Evolutionary conservation across 176 grass and related monocot species (phyloP).

Genomic region (Triticum dicoccoides): DNA sequence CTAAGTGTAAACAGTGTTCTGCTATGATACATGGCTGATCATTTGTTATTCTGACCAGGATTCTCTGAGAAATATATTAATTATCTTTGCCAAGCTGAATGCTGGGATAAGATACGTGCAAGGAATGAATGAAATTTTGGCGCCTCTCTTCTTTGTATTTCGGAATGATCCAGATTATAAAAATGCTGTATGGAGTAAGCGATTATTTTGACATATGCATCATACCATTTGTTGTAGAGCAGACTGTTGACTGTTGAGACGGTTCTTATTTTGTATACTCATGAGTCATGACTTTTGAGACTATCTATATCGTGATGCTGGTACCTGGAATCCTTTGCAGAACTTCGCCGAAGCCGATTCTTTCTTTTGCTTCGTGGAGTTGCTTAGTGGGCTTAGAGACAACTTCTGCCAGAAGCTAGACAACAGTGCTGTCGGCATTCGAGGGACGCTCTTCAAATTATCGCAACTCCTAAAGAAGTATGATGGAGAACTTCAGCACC

Average conservation of each 20-base stretch:
- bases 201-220: slow-evolving; percentile 9
- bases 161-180: slow-evolving; percentile 71
- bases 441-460: slow-evolving; percentile 70
- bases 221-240: background rate
- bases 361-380: slow-evolving; percentile 83
- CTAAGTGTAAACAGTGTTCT: slow-evolving; percentile 26
- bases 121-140: slow-evolving; percentile 96
- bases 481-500: slow-evolving; percentile 67
- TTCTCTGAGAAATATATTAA: slow-evolving; percentile 60
- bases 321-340: slow-evolving; percentile 31
- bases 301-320: background rate
- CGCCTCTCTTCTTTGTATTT: slow-evolving; percentile 82
- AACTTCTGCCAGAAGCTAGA: slow-evolving; percentile 95
- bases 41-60: slow-evolving; percentile 43
- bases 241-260: background rate
- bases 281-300: background rate
- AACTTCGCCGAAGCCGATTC: slow-evolving; percentile 80
- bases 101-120: slow-evolving; percentile 90
- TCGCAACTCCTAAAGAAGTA: slow-evolving; percentile 59
- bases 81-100: slow-evolving; percentile 92
- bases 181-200: slow-evolving; percentile 85
- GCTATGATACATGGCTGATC: slow-evolving; percentile 29
- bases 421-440: slow-evolving; percentile 79
- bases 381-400: slow-evolving; percentile 82
- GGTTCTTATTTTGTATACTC: background rate